A percentile compares a stretch with the other conserved stretches of the same genome.
phyloP scores from a whole-genome alignment of 371 early-diverging fungal species.

The Mucor irregularis region DNA sequence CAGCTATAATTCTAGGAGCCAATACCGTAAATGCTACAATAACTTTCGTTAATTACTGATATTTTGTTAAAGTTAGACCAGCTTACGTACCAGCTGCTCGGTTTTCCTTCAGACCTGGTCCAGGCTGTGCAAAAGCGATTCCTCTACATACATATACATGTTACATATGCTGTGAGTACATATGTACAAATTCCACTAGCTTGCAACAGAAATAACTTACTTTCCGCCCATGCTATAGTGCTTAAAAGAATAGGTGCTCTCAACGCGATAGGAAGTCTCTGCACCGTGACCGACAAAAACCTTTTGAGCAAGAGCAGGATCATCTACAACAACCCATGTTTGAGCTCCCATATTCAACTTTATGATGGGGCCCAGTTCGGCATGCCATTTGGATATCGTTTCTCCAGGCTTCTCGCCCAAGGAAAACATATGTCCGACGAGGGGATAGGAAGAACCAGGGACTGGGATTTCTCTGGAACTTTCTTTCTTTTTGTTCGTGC shows the following conservation, averaged over 20 bases:
- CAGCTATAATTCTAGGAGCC: slow-evolving; percentile 9
- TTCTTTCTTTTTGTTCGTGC: background rate
- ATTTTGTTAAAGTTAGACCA: background rate
- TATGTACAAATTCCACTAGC: too few species aligned
- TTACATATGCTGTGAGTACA: background rate
- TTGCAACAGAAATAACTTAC: background rate
- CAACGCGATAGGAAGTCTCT: slow-evolving; percentile 6
- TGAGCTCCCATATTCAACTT: slow-evolving; percentile 15
- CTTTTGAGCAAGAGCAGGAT: slow-evolving; percentile 21
- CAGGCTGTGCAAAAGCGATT: slow-evolving; percentile 8
- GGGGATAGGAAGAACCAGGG: slow-evolving; percentile 4
- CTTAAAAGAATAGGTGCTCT: background rate
- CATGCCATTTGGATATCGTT: slow-evolving; percentile 17
- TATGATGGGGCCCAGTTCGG: slow-evolving; percentile 15
- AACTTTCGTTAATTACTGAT: background rate
- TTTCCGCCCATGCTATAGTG: slow-evolving; percentile 1
- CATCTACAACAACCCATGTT: slow-evolving; percentile 12
- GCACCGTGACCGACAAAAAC: slow-evolving; percentile 17
- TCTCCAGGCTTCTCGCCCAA: slow-evolving; percentile 6
- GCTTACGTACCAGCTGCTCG: background rate
- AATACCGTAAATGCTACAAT: background rate
- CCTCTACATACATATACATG: slow-evolving; percentile 7
- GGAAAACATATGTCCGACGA: slow-evolving; percentile 20
- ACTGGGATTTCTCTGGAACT: slow-evolving; percentile 2
- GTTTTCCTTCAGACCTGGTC: background rate